A percentile compares a stretch with the other conserved stretches of the same genome.
phyloP scores from a whole-genome alignment of 768 basidiomycete species.

The Calocybe indica region DNA sequence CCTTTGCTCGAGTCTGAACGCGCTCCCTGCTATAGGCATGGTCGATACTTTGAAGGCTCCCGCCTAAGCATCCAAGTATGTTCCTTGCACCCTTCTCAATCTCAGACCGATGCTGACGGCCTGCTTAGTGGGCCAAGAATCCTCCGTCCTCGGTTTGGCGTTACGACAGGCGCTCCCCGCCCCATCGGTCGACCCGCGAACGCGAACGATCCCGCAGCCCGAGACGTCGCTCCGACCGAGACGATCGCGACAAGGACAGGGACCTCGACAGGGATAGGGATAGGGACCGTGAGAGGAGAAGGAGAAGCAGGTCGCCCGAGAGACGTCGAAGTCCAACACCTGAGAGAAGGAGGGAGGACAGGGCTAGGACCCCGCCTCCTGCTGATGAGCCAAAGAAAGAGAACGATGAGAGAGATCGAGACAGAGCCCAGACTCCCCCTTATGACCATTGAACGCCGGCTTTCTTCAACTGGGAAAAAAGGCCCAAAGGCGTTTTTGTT shows the following conservation, averaged over 20 bases:
- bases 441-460: constrained; percentile 40
- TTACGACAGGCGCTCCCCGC: constrained; percentile 53
- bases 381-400: constrained; percentile 38
- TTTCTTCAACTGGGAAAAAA: too few species aligned
- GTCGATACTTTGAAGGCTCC: constrained; percentile 66
- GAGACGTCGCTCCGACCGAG: constrained; percentile 34
- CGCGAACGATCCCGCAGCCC: constrained; percentile 50
- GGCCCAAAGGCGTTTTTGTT: constrained; percentile 3
- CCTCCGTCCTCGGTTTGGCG: constrained; percentile 84
- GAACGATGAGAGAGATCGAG: constrained; percentile 44
- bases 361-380: constrained; percentile 51
- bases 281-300: constrained; percentile 39
- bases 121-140: constrained; percentile 68
- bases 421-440: constrained; percentile 53
- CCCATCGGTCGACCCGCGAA: constrained; percentile 20
- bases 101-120: constrained; percentile 1
- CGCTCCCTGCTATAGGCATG: constrained; percentile 50
- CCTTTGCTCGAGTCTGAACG: background rate
- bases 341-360: constrained; percentile 34
- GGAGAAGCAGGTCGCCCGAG: constrained; percentile 45
- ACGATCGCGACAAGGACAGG: constrained; percentile 31
- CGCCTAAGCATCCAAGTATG: constrained; percentile 70
- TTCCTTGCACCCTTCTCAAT: background rate
- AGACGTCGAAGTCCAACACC: constrained; percentile 36
- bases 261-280: constrained; percentile 27